phyloP scores from a whole-genome alignment of 805 yeast genomes.

The Myxozyma melibiosi region DNA sequence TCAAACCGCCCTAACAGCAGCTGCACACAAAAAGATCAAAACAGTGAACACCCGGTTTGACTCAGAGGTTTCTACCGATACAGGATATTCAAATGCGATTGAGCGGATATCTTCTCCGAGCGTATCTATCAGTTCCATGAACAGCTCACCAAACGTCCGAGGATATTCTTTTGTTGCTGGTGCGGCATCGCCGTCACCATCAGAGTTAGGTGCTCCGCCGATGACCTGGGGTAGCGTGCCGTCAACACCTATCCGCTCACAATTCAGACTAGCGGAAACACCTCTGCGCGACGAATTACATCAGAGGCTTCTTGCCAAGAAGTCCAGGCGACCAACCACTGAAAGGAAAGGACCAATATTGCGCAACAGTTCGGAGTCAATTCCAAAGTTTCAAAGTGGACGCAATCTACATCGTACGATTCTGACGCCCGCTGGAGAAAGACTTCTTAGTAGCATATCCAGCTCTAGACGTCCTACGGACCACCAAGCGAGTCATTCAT shows the following conservation, averaged over 20 bases:
- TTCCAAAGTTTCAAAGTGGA: constrained; percentile 15
- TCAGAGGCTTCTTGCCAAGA: constrained; percentile 13
- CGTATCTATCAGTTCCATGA: background rate
- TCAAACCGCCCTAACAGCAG: background rate
- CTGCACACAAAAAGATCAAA: constrained; percentile 16
- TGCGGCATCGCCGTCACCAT: constrained; percentile 26
- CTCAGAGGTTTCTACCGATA: background rate
- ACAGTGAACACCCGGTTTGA: constrained; percentile 20
- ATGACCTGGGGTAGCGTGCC: constrained; percentile 18
- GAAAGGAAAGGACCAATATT: background rate
- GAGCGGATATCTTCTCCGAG: background rate
- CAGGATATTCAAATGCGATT: background rate
- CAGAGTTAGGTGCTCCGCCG: constrained; percentile 23
- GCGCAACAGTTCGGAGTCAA: background rate
- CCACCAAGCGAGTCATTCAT: too few relatives aligned
- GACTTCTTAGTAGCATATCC: constrained; percentile 20
- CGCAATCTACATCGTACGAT: constrained; percentile 11
- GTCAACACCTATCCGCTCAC: constrained; percentile 6
- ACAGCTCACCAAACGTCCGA: constrained; percentile 14
- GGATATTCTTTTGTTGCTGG: constrained; percentile 25
- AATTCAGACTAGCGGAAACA: constrained; percentile 22
- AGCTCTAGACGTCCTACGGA: background rate
- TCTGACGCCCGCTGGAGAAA: constrained; percentile 26
- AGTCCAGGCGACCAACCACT: background rate
- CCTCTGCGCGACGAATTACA: constrained; percentile 31